Conservation (phyloP, 495 filamentous ascomycete species). For the Hypomontagnella monticulosa region DNA sequence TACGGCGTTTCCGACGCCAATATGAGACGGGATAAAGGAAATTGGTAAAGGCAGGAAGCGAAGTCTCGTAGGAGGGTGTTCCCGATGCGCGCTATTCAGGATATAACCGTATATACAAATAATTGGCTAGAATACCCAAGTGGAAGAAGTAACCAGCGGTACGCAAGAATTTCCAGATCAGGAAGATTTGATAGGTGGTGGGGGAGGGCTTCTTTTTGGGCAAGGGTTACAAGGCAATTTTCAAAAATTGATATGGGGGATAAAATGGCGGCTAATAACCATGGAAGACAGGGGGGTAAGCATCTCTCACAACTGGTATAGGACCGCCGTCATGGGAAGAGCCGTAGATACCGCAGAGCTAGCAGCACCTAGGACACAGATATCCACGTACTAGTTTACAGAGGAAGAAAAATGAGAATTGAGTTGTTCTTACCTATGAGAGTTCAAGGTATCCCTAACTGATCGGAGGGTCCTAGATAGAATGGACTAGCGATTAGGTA, state of each 20-base stretch:
- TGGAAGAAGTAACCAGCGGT: conserved; percentile 18
- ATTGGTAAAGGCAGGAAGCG: conserved; percentile 3
- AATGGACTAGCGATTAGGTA: conserved; percentile 18
- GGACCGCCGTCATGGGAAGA: not conserved
- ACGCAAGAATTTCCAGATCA: conserved; percentile 22
- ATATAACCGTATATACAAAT: conserved; percentile 22
- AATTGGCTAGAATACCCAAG: conserved; percentile 6
- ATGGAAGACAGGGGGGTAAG: conserved; percentile 13
- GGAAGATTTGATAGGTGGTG: conserved; percentile 17
- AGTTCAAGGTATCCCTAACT: not conserved
- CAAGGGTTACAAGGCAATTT: conserved; percentile 20
- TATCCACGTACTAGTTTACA: not conserved
- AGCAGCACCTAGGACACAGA: not conserved
- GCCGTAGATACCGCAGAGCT: conserved; percentile 2
- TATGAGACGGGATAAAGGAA: conserved; percentile 20
- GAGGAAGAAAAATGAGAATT: conserved; percentile 5
- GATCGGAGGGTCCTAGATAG: conserved; percentile 4
- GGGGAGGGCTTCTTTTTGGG: conserved; percentile 8
- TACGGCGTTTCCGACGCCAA: conserved; percentile 5
- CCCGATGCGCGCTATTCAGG: conserved; percentile 3
- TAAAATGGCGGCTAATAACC: conserved; percentile 31
- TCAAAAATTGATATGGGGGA: conserved; percentile 28
- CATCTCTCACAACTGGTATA: conserved; percentile 18
- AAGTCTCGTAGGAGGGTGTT: not conserved
- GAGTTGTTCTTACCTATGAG: conserved; percentile 24